Conservation (phyloP, 306 rosid genomes). For the Malus orientalis region DNA sequence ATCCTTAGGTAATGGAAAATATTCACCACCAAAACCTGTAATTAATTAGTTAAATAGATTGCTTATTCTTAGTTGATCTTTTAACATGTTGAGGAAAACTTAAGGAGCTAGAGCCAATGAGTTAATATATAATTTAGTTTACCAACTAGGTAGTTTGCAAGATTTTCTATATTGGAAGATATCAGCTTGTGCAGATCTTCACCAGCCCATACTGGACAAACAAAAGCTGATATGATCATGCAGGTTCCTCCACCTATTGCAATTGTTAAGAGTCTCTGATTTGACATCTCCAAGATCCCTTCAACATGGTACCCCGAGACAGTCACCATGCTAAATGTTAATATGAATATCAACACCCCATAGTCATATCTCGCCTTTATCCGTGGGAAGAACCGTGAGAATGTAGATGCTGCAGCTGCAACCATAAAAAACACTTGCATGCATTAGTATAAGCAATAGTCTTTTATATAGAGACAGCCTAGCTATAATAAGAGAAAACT, state of each 20-base stretch:
- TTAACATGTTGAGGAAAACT: background rate
- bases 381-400: constrained; percentile 60
- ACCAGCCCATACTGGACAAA: constrained; percentile 93
- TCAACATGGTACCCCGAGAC: constrained; percentile 63
- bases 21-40: constrained; percentile 61
- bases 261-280: constrained; percentile 63
- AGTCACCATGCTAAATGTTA: constrained; percentile 76
- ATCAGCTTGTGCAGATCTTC: constrained; percentile 68
- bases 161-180: constrained; percentile 61
- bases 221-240: constrained; percentile 46
- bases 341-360: constrained; percentile 71
- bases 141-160: constrained; percentile 74
- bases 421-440: background rate
- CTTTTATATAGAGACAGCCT: background rate
- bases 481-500: background rate
- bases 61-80: background rate
- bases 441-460: background rate
- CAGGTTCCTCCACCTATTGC: constrained; percentile 58
- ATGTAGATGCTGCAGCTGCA: constrained; percentile 70
- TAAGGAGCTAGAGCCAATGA: background rate
- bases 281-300: constrained; percentile 41
- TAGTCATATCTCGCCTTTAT: constrained; percentile 83
- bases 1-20: constrained; percentile 37
- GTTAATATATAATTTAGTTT: background rate
- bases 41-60: background rate